Conservation (phyloP, 129 eudicot genomes). For the Scalesia atractyloides region DNA sequence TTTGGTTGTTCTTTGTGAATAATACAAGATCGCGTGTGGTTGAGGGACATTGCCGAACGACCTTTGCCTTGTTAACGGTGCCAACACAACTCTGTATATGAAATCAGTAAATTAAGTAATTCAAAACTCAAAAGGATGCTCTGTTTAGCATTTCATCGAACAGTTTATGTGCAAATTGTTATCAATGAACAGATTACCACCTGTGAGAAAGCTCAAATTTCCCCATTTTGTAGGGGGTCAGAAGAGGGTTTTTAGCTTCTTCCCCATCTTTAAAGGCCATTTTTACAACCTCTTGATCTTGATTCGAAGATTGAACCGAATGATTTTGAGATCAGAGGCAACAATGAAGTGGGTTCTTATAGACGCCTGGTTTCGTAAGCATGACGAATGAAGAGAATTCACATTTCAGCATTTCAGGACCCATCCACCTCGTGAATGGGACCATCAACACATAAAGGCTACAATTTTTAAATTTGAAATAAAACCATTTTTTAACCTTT, state of each 20-base stretch:
- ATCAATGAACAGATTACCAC: constrained; percentile 19
- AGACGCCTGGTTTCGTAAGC: constrained; percentile 11
- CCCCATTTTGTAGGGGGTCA: constrained; percentile 46
- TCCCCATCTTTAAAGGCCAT: constrained; percentile 9
- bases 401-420: too few species aligned
- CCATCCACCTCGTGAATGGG: background rate
- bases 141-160: too few species aligned
- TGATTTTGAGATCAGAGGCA: background rate
- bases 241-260: constrained; percentile 27
- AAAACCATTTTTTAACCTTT: background rate
- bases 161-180: too few species aligned
- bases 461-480: too few species aligned
- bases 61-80: constrained; percentile 49
- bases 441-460: too few species aligned
- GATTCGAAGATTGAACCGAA: background rate
- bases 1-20: constrained; percentile 47
- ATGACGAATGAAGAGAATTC: background rate
- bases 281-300: background rate
- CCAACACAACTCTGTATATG: constrained; percentile 41
- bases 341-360: constrained; percentile 10
- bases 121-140: too few species aligned
- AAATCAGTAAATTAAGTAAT: too few species aligned
- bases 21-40: constrained; percentile 45
- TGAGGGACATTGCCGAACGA: constrained; percentile 40
- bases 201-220: constrained; percentile 50